Base-by-base conservation (phyloP, 2,329 filamentous ascomycete species). In the Phaeophleospora eucalypticola region DNA sequence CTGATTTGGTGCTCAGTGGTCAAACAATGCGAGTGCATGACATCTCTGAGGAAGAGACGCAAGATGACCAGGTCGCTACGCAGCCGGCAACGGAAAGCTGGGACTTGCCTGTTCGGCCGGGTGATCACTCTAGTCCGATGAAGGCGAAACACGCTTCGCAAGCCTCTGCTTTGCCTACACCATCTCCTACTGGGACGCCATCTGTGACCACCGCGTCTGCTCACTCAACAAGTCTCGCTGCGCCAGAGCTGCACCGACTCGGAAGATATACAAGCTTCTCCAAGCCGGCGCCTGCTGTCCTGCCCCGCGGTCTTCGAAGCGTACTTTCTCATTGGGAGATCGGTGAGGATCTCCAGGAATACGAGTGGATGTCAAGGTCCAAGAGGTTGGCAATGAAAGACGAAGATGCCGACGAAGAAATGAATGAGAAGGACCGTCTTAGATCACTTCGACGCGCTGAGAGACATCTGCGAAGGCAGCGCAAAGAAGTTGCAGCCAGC, bases 301-400 rank as follows among this genome's bases (percentile, higher is more conserved):
- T 71, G 0, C 58, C 66, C 1, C 60, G 63, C 12, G 61, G 57
- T 14, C 57, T 72, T 4, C 58, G 53, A 17, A 62, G 65, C 34
- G 51, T 73, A 14, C 61, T 74, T 4, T 55, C 62, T 24, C 72
- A 74, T 45, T 75, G 72, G 72, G 51, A 59, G 7, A 33, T 59
- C 2, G 69, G 67, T 18, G 48, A 54, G 3, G 65, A 73, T 41
- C 69, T 69, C 1, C 51, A 42, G 3, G 51, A 49, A 4, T 75
- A 75, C 51, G 64, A 71, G 41, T 75, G 68, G 68, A 57, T 64
- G 17, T 52, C 63, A 1, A 64, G 58, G 2, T 66, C 66, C 19
- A 59, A 57, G 45, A 41, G 46, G 38, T 37, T 62, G 33, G 39
- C 58, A 7, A 52, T 57, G 41, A 46, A 56, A 44, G 48, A 53